Evolutionary conservation across 805 yeast species (phyloP), one percentile per base, ranked within the genome.

Genomic region (Nakazawaea ambrosiae): DNA sequence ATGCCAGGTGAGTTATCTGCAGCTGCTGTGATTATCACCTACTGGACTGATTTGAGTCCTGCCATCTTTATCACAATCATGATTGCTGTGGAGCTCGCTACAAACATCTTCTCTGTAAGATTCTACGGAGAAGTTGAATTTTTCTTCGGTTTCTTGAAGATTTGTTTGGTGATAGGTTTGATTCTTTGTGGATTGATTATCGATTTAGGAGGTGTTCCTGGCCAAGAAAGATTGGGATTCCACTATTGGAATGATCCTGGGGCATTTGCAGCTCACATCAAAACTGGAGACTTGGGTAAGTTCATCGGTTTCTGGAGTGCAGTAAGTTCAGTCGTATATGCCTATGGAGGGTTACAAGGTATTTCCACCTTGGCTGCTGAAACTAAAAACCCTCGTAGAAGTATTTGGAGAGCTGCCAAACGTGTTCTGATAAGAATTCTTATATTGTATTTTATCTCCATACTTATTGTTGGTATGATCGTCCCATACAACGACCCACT

Each of bases 201-300:
- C 29, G 72, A 72, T 78, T 71, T 70, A 37, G 78, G 78, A 15
- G 78, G 78, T 31, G 71, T 72, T 46, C 78, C 78, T 2, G 48
- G 58, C 26, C 65, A 63, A 31, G 73, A 70, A 44, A 71, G 63
- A 4, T 72, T 64, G 49, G 78, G 78, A 1, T 72, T 72, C 54
- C 57, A 66, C 46, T 68, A 66, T 69, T 53, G 51, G 26, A 55
- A 50, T 34, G 64, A 67, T 2, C 69, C 70, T 7, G 64, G 65
- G 1, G 53, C 66, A 43, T n/a, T n/a, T n/a, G 62, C 61, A 23
- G 67, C 61, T 40, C 53, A 55, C 37, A 50, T 58, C 27, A 51
- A 58, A 10, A 57, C 58, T 1, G 72, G 72, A 1, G 31, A 51
- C 5, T 36, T 54, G 9, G 73, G 71, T 23, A 51, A 58, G 31